These are phyloP conservation scores for Singerocomus inundabilis DNA, from an alignment of 1,284 basidiomycete genomes.

Conservation along the genomic window DNA sequence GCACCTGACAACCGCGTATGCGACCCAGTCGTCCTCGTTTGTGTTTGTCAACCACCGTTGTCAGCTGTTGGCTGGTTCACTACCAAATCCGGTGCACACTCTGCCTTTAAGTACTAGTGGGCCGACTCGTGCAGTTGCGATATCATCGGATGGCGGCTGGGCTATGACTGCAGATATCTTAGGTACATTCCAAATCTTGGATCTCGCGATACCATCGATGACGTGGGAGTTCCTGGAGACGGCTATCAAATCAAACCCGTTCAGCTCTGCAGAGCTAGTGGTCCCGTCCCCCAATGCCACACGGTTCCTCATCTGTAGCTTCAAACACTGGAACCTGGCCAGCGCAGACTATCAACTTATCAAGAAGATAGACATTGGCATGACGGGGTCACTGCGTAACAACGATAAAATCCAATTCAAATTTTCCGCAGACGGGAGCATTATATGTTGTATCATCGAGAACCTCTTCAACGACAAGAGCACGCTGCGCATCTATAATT, in stretches of 20 bases:
- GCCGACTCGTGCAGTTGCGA: not conserved
- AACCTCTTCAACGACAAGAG: conserved; percentile 11
- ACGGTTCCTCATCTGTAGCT: conserved; percentile 9
- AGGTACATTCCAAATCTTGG: conserved; percentile 14
- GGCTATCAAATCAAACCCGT: not conserved
- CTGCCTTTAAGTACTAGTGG: not conserved
- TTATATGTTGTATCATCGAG: conserved; percentile 5
- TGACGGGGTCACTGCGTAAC: not conserved
- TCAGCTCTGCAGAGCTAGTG: not conserved
- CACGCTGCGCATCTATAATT: conserved; percentile 14
- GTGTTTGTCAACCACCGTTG: conserved; percentile 3
- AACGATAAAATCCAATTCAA: conserved; percentile 2
- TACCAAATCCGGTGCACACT: not conserved
- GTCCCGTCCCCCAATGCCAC: conserved; percentile 11
- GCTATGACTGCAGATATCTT: conserved; percentile 1
- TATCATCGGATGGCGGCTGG: conserved; percentile 22
- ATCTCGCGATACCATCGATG: conserved; percentile 5
- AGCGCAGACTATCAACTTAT: conserved; percentile 10
- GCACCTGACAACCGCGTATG: not conserved
- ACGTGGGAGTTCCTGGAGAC: conserved; percentile 8
- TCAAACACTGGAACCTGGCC: conserved; percentile 2
- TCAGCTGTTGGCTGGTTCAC: not conserved
- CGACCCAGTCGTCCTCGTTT: conserved; percentile 8
- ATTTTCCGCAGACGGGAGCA: conserved; percentile 19
- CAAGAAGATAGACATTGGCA: conserved; percentile 15